Conservation (phyloP, 768 basidiomycete species). For the Pleurotus giganteus region DNA sequence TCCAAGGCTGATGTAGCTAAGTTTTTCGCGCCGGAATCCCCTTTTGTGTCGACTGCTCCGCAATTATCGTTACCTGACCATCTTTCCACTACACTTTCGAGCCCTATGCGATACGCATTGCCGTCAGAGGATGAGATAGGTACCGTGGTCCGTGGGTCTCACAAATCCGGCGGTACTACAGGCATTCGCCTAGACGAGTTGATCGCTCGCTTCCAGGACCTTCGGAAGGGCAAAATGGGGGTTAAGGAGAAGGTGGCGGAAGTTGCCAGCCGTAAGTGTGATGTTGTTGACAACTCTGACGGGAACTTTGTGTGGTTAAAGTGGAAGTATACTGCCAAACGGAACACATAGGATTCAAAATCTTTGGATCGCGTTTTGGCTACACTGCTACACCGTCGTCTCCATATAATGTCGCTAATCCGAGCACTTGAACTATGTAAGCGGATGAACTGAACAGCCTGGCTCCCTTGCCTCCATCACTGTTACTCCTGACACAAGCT, state of each 20-base stretch:
- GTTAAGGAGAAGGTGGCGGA: slow-evolving; percentile 77
- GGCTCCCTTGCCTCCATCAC: not conserved
- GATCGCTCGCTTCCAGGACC: slow-evolving; percentile 48
- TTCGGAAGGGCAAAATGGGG: slow-evolving; percentile 54
- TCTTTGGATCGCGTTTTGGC: not conserved
- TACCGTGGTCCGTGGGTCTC: slow-evolving; percentile 61
- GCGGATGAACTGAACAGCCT: too few relatives aligned
- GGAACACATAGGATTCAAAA: not conserved
- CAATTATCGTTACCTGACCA: slow-evolving; percentile 39
- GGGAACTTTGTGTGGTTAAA: slow-evolving; percentile 60
- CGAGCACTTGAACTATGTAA: too few relatives aligned
- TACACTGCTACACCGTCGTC: not conserved
- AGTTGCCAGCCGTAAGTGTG: slow-evolving; percentile 68
- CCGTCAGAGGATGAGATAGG: slow-evolving; percentile 79
- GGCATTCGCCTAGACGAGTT: slow-evolving; percentile 65
- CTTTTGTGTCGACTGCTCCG: slow-evolving; percentile 44
- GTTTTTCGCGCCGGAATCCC: slow-evolving; percentile 66
- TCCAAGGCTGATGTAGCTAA: slow-evolving; percentile 42
- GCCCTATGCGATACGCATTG: slow-evolving; percentile 49
- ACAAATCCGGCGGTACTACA: slow-evolving; percentile 58
- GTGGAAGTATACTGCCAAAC: slow-evolving; percentile 44
- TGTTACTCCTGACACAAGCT: too few relatives aligned
- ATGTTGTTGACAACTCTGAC: slow-evolving; percentile 54
- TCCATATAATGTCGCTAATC: not conserved
- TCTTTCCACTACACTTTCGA: slow-evolving; percentile 21